Evolutionary conservation across 2,329 filamentous ascomycete species (phyloP).

Genomic region (Fusarium sp.): DNA sequence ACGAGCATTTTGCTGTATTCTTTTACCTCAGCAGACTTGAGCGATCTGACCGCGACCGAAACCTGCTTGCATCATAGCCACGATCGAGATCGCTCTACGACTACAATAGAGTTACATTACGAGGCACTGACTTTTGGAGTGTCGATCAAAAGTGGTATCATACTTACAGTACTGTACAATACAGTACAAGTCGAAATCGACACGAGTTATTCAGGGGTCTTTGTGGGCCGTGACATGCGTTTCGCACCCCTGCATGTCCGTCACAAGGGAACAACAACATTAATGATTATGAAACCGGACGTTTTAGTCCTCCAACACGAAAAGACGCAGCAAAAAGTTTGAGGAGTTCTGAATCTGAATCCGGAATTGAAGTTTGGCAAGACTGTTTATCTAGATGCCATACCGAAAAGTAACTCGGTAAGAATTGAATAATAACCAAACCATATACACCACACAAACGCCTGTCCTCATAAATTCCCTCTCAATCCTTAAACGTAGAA

Average conservation of each 20-base stretch:
- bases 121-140: not conserved
- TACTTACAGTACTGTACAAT: not conserved
- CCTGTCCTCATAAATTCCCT: slow-evolving; percentile 18
- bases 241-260: slow-evolving; percentile 23
- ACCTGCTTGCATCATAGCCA: not conserved
- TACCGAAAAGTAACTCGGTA: slow-evolving; percentile 5
- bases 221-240: slow-evolving; percentile 27
- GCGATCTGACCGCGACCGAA: not conserved
- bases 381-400: slow-evolving; percentile 18
- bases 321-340: slow-evolving; percentile 3
- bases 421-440: slow-evolving; percentile 28
- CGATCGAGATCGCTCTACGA: not conserved
- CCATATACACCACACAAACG: slow-evolving; percentile 20
- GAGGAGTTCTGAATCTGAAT: slow-evolving; percentile 1
- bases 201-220: slow-evolving; percentile 33
- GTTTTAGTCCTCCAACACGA: not conserved
- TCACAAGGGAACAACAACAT: not conserved
- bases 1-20: not conserved
- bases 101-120: not conserved
- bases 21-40: not conserved
- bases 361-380: slow-evolving; percentile 20
- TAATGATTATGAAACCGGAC: slow-evolving; percentile 13
- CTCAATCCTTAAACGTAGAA: slow-evolving; percentile 6
- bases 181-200: not conserved
- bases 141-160: slow-evolving; percentile 26